A percentile compares a stretch with the other conserved stretches of the same genome.
phyloP scores from a whole-genome alignment of 139 green algal species.

The Micromonas pusilla region DNA sequence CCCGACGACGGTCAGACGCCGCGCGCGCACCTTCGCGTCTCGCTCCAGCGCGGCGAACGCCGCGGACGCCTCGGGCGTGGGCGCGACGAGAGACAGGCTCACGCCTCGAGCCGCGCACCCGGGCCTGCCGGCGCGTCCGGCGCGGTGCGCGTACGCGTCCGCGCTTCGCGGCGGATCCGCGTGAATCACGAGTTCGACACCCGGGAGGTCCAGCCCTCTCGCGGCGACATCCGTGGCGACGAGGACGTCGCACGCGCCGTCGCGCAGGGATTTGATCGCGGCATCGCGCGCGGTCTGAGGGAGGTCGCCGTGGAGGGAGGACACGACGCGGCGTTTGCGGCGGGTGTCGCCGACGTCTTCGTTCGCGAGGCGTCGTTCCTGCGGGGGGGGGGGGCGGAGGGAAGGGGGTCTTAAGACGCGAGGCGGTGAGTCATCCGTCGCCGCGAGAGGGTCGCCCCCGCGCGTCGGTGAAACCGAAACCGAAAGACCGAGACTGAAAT shows the following conservation, averaged over 20 bases:
- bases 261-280: slow-evolving; percentile 14
- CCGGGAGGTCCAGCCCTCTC: slow-evolving; percentile 32
- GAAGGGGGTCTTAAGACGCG: too few species aligned
- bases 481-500: too few species aligned
- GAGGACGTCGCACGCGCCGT: slow-evolving; percentile 18
- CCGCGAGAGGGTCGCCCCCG: too few species aligned
- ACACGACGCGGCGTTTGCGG: not conserved
- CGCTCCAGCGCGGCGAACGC: not conserved
- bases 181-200: slow-evolving; percentile 35
- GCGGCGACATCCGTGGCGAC: slow-evolving; percentile 40
- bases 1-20: not conserved
- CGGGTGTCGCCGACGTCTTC: too few species aligned
- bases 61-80: not conserved
- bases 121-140: slow-evolving; percentile 33
- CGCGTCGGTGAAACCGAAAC: too few species aligned
- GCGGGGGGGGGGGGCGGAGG: too few species aligned
- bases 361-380: too few species aligned
- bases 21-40: not conserved
- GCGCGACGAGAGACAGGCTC: not conserved
- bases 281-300: slow-evolving; percentile 27
- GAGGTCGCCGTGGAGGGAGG: slow-evolving; percentile 42
- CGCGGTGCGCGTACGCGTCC: slow-evolving; percentile 31
- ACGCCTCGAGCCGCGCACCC: slow-evolving; percentile 19
- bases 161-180: slow-evolving; percentile 19
- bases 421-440: too few species aligned